These are phyloP conservation scores for Sicyos edulis DNA, from an alignment of 306 rosid species.

Conservation along the genomic window DNA sequence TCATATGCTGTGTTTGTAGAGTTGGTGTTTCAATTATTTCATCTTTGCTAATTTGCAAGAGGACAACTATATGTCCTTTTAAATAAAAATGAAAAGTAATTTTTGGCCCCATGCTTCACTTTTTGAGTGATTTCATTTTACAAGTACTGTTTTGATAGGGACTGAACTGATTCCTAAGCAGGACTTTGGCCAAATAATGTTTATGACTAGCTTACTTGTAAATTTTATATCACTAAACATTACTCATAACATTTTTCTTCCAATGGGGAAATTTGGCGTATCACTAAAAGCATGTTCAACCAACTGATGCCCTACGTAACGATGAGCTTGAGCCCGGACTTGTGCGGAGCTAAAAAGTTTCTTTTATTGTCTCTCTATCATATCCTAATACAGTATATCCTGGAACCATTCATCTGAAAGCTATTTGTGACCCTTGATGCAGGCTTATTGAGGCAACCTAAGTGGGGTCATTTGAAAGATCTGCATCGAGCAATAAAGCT, in stretches of 20 bases:
- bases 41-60: background rate
- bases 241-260: background rate
- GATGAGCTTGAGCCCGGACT: background rate
- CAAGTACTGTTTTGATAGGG: background rate
- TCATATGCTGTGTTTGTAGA: conserved; percentile 8
- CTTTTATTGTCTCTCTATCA: background rate
- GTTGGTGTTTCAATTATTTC: conserved; percentile 1
- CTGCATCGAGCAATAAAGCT: conserved; percentile 88
- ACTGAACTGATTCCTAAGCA: background rate
- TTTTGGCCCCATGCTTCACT: conserved; percentile 9
- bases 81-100: background rate
- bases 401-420: conserved; percentile 5
- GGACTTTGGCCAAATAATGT: background rate
- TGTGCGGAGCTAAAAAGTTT: background rate
- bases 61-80: background rate
- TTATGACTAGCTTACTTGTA: background rate
- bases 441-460: conserved; percentile 81
- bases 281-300: background rate
- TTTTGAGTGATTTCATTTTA: background rate
- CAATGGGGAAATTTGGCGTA: background rate
- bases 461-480: conserved; percentile 98
- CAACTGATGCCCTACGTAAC: background rate
- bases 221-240: background rate
- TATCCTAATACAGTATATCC: background rate
- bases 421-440: conserved; percentile 21